Base-by-base conservation (phyloP, 2,329 filamentous ascomycete species). In the Fusarium compactum region DNA sequence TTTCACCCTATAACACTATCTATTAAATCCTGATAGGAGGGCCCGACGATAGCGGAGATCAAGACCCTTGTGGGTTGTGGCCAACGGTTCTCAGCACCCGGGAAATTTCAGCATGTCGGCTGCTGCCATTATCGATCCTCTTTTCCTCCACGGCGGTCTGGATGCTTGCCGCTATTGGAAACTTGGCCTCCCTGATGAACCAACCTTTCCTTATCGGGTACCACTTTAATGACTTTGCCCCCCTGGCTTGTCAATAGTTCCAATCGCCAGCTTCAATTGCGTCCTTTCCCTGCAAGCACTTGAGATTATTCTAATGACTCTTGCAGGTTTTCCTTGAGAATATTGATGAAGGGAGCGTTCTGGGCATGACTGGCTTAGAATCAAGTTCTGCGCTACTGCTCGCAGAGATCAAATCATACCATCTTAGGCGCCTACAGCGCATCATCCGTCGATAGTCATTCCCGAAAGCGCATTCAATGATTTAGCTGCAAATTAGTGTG, bases 111-210 rank as follows among this genome's bases (percentile, higher is more conserved):
- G 44, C 56, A 44, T 56, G 62, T 63, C 53, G 53, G 50, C 58
- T 59, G 50, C 66, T 67, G 18, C 43, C 43, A 70, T 54, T 65
- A 61, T 53, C 63, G 54, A 55, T 62, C 27, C 52, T 54, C 43
- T 61, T 46, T 38, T 29, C 29, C 38, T 52, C 48, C 46, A 62
- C 27, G 45, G 69, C 48, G 59, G 68, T 65, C 69, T 71, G 60
- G 56, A 65, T 65, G 59, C 56, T 69, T 69, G 64, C 68, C 64
- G 53, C 68, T 71, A 69, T 62, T 69, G 65, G 56, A 64, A 71
- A 62, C 34, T 47, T 65, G 47, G 65, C 24, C 32, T 58, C 20
- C 27, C 50, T 62, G 29, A 53, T 22, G 29, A 40, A 14, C 9
- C 40, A 48, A 32, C 68, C 68, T 69, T 71, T 48, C 68, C 68